Evolutionary conservation across 805 yeast species (phyloP).

Genomic region (Saccharomycodes ludwigii): DNA sequence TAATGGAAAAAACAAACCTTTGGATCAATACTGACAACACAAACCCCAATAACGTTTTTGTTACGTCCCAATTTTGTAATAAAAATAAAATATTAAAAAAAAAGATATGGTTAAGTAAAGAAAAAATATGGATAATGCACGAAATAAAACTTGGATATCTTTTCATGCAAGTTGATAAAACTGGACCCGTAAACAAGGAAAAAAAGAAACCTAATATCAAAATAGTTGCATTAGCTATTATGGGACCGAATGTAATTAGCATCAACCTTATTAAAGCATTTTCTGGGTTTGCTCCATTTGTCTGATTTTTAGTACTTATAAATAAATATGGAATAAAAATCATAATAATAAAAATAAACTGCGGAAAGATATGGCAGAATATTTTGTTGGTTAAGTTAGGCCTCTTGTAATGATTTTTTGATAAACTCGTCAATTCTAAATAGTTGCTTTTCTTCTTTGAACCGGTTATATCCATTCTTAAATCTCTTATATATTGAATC

Average conservation of each 20-base stretch:
- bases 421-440: constrained; percentile 24
- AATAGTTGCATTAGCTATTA: constrained; percentile 29
- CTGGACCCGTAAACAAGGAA: constrained; percentile 37
- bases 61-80: constrained; percentile 43
- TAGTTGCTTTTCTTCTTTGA: constrained; percentile 32
- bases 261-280: constrained; percentile 32
- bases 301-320: constrained; percentile 41
- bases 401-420: constrained; percentile 27
- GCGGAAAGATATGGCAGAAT: constrained; percentile 29
- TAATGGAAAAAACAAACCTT: constrained; percentile 33
- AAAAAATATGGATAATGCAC: constrained; percentile 32
- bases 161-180: constrained; percentile 26
- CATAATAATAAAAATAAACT: constrained; percentile 22
- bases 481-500: constrained; percentile 37
- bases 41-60: constrained; percentile 42
- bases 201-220: constrained; percentile 29
- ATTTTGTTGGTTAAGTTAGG: constrained; percentile 25
- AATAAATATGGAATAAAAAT: constrained; percentile 38
- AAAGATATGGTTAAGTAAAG: constrained; percentile 34
- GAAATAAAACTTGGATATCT: constrained; percentile 40
- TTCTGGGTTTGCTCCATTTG: constrained; percentile 23
- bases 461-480: constrained; percentile 45
- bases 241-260: constrained; percentile 36
- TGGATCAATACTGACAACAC: constrained; percentile 37
- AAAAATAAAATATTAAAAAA: constrained; percentile 44